Evolutionary conservation across 2,329 filamentous ascomycete species (phyloP).

Genomic region (Botrytis tulipae): DNA sequence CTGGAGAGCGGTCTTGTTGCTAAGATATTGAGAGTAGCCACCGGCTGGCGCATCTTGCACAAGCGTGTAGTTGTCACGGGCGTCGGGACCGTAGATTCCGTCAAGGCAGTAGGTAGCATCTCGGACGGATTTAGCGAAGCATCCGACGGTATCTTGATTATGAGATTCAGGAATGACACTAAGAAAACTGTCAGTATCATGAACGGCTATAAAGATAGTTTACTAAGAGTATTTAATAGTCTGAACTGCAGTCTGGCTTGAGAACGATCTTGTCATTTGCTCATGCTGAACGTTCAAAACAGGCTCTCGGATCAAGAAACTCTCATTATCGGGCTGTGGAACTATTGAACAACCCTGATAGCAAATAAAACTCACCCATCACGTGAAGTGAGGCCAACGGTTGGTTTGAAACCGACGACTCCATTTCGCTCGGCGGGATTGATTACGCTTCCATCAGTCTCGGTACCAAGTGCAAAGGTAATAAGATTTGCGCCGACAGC

Average conservation of each 20-base stretch:
- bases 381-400: constrained; percentile 68
- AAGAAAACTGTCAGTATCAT: constrained; percentile 35
- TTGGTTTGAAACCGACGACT: constrained; percentile 73
- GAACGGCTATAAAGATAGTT: not conserved
- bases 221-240: not conserved
- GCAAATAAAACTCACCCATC: constrained; percentile 41
- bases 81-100: constrained; percentile 64
- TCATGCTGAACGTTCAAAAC: not conserved
- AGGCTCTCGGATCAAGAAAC: not conserved
- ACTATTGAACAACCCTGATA: not conserved
- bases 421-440: constrained; percentile 68
- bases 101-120: constrained; percentile 67
- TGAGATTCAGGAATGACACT: constrained; percentile 64
- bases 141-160: constrained; percentile 68
- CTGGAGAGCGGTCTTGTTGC: constrained; percentile 46
- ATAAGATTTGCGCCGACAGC: constrained; percentile 63
- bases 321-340: constrained; percentile 46
- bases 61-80: constrained; percentile 63
- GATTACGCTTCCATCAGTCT: constrained; percentile 72
- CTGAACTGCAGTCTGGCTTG: not conserved
- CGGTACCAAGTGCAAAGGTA: constrained; percentile 67
- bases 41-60: constrained; percentile 53
- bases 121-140: constrained; percentile 64
- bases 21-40: constrained; percentile 53
- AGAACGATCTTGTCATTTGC: not conserved